These are phyloP conservation scores for Phalaenopsis aphrodite DNA, from an alignment of 106 monocot genomes.

Conservation along the genomic window DNA sequence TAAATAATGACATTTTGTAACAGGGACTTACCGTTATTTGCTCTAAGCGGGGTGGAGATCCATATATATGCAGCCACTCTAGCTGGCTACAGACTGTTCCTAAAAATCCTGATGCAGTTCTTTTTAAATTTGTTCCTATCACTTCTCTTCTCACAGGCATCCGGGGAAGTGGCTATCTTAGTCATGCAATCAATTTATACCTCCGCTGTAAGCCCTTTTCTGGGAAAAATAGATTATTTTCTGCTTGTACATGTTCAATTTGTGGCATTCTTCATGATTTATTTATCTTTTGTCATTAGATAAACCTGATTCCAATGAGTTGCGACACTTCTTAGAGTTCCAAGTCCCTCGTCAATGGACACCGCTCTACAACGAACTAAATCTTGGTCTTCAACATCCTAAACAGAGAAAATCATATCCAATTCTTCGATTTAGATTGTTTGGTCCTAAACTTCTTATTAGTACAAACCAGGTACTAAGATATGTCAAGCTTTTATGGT, in stretches of 20 bases:
- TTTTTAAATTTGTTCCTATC: constrained; percentile 87
- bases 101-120: constrained; percentile 60
- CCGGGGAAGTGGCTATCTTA: constrained; percentile 90
- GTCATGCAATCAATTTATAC: constrained; percentile 94
- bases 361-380: constrained; percentile 74
- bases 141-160: constrained; percentile 90
- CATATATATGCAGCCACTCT: constrained; percentile 38
- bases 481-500: neutral
- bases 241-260: neutral
- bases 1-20: constrained; percentile 7
- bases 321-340: constrained; percentile 85
- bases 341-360: constrained; percentile 93
- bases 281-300: constrained; percentile 28
- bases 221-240: neutral
- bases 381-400: constrained; percentile 74
- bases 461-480: constrained; percentile 71
- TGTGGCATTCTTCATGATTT: neutral
- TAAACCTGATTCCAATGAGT: constrained; percentile 73
- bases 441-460: constrained; percentile 68
- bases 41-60: constrained; percentile 81
- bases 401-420: constrained; percentile 55
- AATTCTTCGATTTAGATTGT: constrained; percentile 61
- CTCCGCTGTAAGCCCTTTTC: constrained; percentile 69
- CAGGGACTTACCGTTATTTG: constrained; percentile 84
- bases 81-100: constrained; percentile 82